Evolutionary conservation across 306 rosid species (phyloP).

Genomic region (Bauhinia variegata): DNA sequence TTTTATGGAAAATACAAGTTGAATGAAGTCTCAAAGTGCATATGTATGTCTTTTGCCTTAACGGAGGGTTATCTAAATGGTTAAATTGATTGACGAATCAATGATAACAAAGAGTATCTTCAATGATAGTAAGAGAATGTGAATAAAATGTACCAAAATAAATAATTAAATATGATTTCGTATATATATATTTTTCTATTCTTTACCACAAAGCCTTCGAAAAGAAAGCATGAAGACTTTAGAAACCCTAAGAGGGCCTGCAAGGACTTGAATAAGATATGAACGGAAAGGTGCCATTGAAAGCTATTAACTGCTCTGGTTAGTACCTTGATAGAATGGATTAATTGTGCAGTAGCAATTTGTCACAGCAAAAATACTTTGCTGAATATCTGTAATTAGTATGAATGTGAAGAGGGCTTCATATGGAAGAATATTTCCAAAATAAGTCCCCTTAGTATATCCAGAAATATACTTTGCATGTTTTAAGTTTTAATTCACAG

Average conservation of each 20-base stretch:
- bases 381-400: too few species aligned
- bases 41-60: slow-evolving; percentile 18
- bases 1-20: slow-evolving; percentile 20
- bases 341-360: slow-evolving; percentile 11
- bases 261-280: slow-evolving; percentile 31
- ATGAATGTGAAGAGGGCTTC: slow-evolving; percentile 7
- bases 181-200: slow-evolving; percentile 11
- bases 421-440: not conserved
- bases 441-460: not conserved
- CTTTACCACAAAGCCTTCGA: slow-evolving; percentile 9
- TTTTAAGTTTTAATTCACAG: not conserved
- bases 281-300: not conserved
- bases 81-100: slow-evolving; percentile 18
- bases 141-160: not conserved
- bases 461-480: not conserved
- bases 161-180: too few species aligned
- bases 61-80: slow-evolving; percentile 27
- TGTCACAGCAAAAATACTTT: too few species aligned
- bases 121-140: slow-evolving; percentile 22
- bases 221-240: not conserved
- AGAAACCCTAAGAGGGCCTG: slow-evolving; percentile 19
- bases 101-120: not conserved
- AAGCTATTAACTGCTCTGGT: too few species aligned
- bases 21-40: slow-evolving; percentile 9
- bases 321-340: not conserved